These are phyloP conservation scores for Aspergillus ibericus DNA, from an alignment of 2,329 filamentous ascomycete genomes.

Conservation along the genomic window DNA sequence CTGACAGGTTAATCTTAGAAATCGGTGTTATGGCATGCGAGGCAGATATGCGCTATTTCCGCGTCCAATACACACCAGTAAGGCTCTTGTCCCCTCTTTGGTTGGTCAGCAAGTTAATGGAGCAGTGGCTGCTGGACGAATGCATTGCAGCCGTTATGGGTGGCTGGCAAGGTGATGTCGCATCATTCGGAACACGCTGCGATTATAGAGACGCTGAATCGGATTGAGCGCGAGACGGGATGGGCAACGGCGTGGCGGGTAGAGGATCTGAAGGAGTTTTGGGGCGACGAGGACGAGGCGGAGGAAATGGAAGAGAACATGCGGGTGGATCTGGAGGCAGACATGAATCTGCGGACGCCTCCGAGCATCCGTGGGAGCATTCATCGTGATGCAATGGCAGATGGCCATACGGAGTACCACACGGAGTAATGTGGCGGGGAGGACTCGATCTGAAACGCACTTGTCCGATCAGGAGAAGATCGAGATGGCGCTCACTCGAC, in stretches of 20 bases:
- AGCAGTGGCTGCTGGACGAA: constrained; percentile 46
- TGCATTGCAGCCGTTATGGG: constrained; percentile 49
- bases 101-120: background rate
- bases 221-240: constrained; percentile 54
- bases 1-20: constrained; percentile 19
- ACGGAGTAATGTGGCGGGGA: too few relatives aligned
- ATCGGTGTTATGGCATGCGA: constrained; percentile 50
- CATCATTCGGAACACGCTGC: constrained; percentile 45
- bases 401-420: too few relatives aligned
- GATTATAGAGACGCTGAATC: constrained; percentile 51
- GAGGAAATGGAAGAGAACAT: constrained; percentile 4
- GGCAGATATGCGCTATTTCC: constrained; percentile 50
- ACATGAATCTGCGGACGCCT: constrained; percentile 4
- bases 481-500: background rate
- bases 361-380: background rate
- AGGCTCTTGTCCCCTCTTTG: background rate
- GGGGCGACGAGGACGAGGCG: constrained; percentile 44
- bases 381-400: background rate
- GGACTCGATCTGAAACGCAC: too few relatives aligned
- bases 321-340: constrained; percentile 5
- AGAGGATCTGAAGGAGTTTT: constrained; percentile 54
- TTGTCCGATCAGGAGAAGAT: background rate
- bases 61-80: constrained; percentile 46
- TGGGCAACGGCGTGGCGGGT: constrained; percentile 57
- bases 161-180: constrained; percentile 50